Evolutionary conservation across 2,329 filamentous ascomycete genomes (phyloP).

Genomic region (Ophiosphaerella korrae): DNA sequence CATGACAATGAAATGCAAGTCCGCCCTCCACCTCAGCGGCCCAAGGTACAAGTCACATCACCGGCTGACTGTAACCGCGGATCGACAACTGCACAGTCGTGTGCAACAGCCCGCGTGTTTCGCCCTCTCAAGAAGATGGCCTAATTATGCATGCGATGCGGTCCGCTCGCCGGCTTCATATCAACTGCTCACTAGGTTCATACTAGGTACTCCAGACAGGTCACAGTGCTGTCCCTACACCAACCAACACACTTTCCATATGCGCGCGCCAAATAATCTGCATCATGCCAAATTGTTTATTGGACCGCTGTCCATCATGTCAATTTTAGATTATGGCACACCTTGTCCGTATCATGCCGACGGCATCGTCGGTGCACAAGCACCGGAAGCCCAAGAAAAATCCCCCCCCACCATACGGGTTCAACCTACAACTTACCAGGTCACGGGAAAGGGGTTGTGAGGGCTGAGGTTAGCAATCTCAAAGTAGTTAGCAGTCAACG

Average conservation of each 20-base stretch:
- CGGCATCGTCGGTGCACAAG: slow-evolving; percentile 7
- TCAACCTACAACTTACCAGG: slow-evolving; percentile 5
- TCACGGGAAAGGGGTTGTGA: slow-evolving; percentile 17
- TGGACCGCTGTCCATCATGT: slow-evolving; percentile 9
- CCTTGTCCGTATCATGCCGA: slow-evolving; percentile 13
- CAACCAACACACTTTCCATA: slow-evolving; percentile 5
- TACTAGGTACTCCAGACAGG: no score
- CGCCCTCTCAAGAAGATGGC: slow-evolving; percentile 1
- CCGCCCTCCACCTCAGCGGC: not conserved
- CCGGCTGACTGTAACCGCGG: slow-evolving; percentile 6
- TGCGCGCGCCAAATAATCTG: slow-evolving; percentile 7
- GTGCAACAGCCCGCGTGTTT: slow-evolving; percentile 2
- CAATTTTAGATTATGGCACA: slow-evolving; percentile 9
- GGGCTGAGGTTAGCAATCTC: slow-evolving; percentile 3
- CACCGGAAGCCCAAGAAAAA: not conserved
- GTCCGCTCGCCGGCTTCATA: slow-evolving; percentile 2
- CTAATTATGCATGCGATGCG: not conserved
- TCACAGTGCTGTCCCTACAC: no score
- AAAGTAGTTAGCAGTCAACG: slow-evolving; percentile 19
- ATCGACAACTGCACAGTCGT: not conserved
- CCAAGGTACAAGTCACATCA: not conserved
- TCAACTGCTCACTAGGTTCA: not conserved
- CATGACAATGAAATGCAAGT: slow-evolving; percentile 16
- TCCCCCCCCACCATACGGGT: no score
- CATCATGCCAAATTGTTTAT: not conserved